Base-by-base conservation (phyloP, 441 rosid genomes). In the Populus hybrid region DNA sequence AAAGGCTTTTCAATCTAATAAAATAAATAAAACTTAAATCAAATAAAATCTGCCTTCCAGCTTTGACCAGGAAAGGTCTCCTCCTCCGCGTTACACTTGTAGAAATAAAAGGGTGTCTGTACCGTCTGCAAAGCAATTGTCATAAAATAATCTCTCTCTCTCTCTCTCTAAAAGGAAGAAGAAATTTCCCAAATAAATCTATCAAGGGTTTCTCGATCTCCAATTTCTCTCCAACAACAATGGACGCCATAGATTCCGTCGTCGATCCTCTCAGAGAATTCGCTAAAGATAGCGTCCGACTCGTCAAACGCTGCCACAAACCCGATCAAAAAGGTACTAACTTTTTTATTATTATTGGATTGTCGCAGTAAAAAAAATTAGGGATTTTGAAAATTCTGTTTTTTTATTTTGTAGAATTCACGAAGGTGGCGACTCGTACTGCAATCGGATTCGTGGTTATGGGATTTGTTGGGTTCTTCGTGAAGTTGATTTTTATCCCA, bases 391-490 rank as follows among this genome's bases (percentile, higher is more conserved):
- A 8, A 35, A 28, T 46, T 73, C 61, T 59, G 67, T 5, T 20
- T 78, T 66, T 30, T 30, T 63, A 32, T 34, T 59, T 63, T 12
- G 40, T 69, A 92, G 96, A 92, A 77, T 92, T 92, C 88, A 84
- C 90, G 8, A 90, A 90, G 82, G 93, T 92, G 18, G 96, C 98
- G 23, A 79, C 90, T 32, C 97, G 94, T 78, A 91, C 94, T 30
- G 96, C 97, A 53, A 86, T 92, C 61, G 98, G 98, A 14, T 92
- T 94, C 74, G 97, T 91, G 70, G 97, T 90, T 82, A 92, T 92
- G 96, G 94, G 98, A 53, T 92, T 94, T 67, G 97, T 92, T 7
- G 98, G 96, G 0, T 94, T 91, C 86, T 91, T 92, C 77, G 96
- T 92, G 71, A 94, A 94, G 85, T 83, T 91, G 74, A 87, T 92